A percentile compares a stretch with the other conserved stretches of the same genome.
These are phyloP conservation scores for Thalassiosira livingstoniorum DNA, from an alignment of 352 stramenopile species.

Conservation along the genomic window DNA sequence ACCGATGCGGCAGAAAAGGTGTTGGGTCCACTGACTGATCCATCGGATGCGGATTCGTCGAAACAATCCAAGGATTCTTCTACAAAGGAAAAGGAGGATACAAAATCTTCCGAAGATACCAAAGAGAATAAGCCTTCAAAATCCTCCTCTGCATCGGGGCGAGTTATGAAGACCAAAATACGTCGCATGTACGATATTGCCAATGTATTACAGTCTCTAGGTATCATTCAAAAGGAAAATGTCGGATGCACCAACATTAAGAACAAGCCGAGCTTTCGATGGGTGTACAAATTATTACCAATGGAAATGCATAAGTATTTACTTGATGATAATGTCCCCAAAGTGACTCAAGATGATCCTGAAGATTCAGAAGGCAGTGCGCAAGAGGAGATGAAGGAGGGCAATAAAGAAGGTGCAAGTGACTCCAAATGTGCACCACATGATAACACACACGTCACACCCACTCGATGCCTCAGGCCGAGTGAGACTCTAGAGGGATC, in stretches of 20 bases:
- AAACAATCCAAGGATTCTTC: constrained; percentile 29
- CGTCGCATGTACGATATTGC: constrained; percentile 97
- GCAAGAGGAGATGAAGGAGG: too few relatives aligned
- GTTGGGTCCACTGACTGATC: constrained; percentile 81
- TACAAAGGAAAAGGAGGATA: neutral
- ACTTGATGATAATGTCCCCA: neutral
- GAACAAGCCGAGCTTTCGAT: constrained; percentile 58
- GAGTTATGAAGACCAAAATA: constrained; percentile 91
- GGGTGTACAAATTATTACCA: constrained; percentile 45
- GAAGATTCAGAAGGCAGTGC: too few relatives aligned
- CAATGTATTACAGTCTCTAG: constrained; percentile 94
- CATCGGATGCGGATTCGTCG: constrained; percentile 5
- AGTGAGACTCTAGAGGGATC: too few relatives aligned
- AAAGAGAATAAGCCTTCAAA: constrained; percentile 5
- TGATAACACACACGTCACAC: too few relatives aligned
- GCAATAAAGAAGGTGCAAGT: too few relatives aligned
- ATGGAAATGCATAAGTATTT: constrained; percentile 45
- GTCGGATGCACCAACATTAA: constrained; percentile 22
- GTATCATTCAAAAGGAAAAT: constrained; percentile 82
- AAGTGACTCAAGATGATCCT: neutral
- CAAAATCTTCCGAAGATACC: neutral
- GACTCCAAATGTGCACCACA: too few relatives aligned
- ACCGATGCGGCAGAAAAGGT: constrained; percentile 93
- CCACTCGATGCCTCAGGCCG: too few relatives aligned
- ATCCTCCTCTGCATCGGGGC: neutral